A percentile compares a stretch with the other conserved stretches of the same genome.
Evolutionary conservation across 176 grass and related monocot species (phyloP).

Genomic region (maize (Zea mays)): DNA sequence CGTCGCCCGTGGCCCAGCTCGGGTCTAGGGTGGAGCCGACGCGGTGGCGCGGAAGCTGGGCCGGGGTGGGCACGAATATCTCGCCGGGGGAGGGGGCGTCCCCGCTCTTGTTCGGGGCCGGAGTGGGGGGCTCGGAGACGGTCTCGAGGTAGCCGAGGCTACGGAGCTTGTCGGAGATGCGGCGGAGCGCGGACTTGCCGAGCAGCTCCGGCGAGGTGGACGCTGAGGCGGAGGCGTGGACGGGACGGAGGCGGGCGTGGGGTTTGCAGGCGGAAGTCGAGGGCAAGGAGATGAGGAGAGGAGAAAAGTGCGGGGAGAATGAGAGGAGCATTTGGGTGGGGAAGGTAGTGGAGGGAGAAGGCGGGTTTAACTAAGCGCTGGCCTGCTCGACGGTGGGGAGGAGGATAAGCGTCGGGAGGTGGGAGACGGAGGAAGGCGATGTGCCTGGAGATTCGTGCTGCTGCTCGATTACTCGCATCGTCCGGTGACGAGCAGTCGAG

Average conservation of each 20-base stretch:
- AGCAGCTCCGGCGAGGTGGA: constrained; percentile 44
- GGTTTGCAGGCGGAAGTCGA: constrained; percentile 4
- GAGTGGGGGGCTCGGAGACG: background rate
- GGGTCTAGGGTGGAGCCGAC: constrained; percentile 73
- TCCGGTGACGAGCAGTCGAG: too few relatives aligned
- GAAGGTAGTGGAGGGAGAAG: constrained; percentile 26
- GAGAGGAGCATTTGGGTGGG: constrained; percentile 46
- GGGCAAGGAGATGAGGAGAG: constrained; percentile 20
- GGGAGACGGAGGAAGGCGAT: background rate
- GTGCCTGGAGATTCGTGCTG: background rate
- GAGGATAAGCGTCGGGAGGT: constrained; percentile 36
- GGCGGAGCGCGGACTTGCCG: constrained; percentile 65
- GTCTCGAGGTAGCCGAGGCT: constrained; percentile 68
- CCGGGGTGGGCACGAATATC: constrained; percentile 76
- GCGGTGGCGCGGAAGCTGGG: constrained; percentile 55
- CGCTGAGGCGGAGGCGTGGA: constrained; percentile 21
- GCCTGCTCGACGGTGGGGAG: background rate
- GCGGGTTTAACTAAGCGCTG: constrained; percentile 28
- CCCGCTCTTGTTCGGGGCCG: background rate
- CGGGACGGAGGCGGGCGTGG: constrained; percentile 6
- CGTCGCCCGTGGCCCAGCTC: constrained; percentile 63
- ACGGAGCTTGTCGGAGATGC: constrained; percentile 92
- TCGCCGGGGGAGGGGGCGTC: constrained; percentile 53
- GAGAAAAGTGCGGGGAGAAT: constrained; percentile 39
- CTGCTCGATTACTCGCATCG: too few relatives aligned